phyloP scores from a whole-genome alignment of 2,329 filamentous ascomycete genomes.

The Magnaporthiopsis poae region DNA sequence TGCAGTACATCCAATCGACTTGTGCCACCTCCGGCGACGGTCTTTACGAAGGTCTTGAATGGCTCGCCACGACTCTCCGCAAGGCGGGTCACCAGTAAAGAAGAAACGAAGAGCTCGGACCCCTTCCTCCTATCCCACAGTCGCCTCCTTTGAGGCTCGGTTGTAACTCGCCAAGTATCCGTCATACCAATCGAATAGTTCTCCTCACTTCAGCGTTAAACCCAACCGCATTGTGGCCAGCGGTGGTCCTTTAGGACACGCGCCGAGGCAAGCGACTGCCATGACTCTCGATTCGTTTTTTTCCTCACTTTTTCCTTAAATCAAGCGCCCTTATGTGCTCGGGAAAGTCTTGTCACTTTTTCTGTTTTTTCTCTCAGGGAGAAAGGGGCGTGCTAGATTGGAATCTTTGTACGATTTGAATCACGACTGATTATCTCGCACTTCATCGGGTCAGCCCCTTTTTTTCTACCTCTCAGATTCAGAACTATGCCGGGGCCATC shows the following conservation, averaged over 20 bases:
- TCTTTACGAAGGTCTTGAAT: conserved; percentile 98
- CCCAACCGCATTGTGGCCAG: conserved; percentile 3
- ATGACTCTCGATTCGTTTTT: too few species aligned
- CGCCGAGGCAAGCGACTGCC: conserved; percentile 8
- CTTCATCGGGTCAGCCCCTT: conserved; percentile 11
- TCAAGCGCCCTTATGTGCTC: conserved; percentile 18
- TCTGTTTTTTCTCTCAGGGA: conserved; percentile 12
- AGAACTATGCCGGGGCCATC: too few species aligned
- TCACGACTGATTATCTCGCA: conserved; percentile 16
- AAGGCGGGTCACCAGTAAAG: conserved; percentile 59
- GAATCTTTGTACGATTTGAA: conserved; percentile 28
- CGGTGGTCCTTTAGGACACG: conserved; percentile 14
- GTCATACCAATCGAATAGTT: conserved; percentile 21
- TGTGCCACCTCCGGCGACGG: conserved; percentile 97
- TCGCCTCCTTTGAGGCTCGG: conserved; percentile 33
- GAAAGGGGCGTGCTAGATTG: conserved; percentile 25
- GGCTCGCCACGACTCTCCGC: conserved; percentile 74
- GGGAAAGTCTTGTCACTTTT: conserved; percentile 7
- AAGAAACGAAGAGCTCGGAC: conserved; percentile 21
- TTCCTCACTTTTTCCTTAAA: conserved; percentile 18
- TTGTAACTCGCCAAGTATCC: conserved; percentile 49
- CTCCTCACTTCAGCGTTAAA: neutral
- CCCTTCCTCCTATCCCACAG: conserved; percentile 27
- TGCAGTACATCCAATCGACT: conserved; percentile 95
- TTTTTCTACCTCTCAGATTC: conserved; percentile 2